These are phyloP conservation scores for Aethionema arabicum DNA, from an alignment of 345 rosid genomes.

Conservation along the genomic window DNA sequence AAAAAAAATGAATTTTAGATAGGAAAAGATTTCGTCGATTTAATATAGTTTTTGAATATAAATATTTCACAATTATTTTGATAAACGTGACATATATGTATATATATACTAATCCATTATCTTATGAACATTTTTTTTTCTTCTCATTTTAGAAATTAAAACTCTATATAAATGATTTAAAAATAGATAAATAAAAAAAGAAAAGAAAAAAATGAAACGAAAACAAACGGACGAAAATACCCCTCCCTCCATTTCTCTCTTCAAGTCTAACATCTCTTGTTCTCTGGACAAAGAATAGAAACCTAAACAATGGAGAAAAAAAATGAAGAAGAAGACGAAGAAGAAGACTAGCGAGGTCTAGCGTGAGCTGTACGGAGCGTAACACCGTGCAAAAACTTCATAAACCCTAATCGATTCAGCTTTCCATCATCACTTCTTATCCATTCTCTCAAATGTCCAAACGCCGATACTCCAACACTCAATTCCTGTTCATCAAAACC, in stretches of 20 bases:
- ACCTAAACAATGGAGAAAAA: neutral
- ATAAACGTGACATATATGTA: constrained; percentile 2
- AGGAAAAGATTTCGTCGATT: too few species aligned
- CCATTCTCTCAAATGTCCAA: constrained; percentile 74
- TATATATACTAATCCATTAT: too few species aligned
- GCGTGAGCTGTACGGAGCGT: constrained; percentile 70
- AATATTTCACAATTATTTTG: too few species aligned
- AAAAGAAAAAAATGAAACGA: neutral
- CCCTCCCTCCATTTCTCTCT: constrained; percentile 5
- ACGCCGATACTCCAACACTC: constrained; percentile 80
- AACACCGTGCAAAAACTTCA: constrained; percentile 83
- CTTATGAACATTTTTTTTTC: constrained; percentile 28
- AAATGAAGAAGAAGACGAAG: neutral
- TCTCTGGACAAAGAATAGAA: constrained; percentile 3
- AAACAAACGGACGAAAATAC: constrained; percentile 28
- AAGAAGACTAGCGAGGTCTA: constrained; percentile 54
- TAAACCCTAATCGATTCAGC: constrained; percentile 78
- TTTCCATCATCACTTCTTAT: constrained; percentile 77
- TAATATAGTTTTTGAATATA: too few species aligned
- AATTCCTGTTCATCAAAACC: constrained; percentile 52
- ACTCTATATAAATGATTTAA: constrained; percentile 19
- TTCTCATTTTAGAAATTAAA: neutral
- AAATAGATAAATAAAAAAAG: neutral
- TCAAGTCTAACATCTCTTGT: constrained; percentile 21
- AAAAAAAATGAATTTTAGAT: too few species aligned